These are phyloP conservation scores for Kockovaella imperatae DNA, from an alignment of 768 basidiomycete genomes.

Conservation along the genomic window DNA sequence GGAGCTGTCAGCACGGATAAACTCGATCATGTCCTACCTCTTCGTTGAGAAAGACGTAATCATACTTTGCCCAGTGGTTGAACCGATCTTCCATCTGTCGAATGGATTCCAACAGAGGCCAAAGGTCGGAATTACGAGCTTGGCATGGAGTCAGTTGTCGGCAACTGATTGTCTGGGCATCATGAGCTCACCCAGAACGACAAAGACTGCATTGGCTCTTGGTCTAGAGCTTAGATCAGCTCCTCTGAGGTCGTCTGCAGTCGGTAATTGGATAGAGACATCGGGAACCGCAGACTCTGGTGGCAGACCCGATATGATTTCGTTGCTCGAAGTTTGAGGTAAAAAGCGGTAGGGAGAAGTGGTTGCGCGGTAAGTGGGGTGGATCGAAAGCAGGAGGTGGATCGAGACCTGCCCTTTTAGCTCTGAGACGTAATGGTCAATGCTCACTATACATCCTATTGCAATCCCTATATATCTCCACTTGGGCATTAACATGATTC, in stretches of 20 bases:
- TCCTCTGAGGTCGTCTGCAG: constrained; percentile 18
- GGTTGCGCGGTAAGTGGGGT: constrained; percentile 40
- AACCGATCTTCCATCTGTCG: constrained; percentile 80
- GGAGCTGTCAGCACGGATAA: neutral
- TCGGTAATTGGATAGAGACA: constrained; percentile 12
- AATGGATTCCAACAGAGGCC: constrained; percentile 56
- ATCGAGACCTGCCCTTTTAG: constrained; percentile 32
- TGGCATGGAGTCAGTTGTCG: neutral
- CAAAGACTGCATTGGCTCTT: constrained; percentile 75
- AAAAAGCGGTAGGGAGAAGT: constrained; percentile 28
- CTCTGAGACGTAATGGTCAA: no score
- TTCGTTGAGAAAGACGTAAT: constrained; percentile 80
- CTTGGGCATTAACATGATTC: constrained; percentile 27
- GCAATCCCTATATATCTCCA: constrained; percentile 32
- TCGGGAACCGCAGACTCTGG: constrained; percentile 22
- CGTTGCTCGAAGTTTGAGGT: constrained; percentile 9
- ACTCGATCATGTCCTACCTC: constrained; percentile 32
- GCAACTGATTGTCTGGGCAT: neutral
- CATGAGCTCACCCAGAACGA: constrained; percentile 54
- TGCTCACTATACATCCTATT: constrained; percentile 21
- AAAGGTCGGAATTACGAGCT: constrained; percentile 41
- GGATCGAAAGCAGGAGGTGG: constrained; percentile 40
- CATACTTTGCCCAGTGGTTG: constrained; percentile 68
- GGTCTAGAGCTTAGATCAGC: constrained; percentile 23
- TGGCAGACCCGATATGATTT: constrained; percentile 9